Conservation (phyloP, 306 rosid genomes). For the Glycine soja region DNA sequence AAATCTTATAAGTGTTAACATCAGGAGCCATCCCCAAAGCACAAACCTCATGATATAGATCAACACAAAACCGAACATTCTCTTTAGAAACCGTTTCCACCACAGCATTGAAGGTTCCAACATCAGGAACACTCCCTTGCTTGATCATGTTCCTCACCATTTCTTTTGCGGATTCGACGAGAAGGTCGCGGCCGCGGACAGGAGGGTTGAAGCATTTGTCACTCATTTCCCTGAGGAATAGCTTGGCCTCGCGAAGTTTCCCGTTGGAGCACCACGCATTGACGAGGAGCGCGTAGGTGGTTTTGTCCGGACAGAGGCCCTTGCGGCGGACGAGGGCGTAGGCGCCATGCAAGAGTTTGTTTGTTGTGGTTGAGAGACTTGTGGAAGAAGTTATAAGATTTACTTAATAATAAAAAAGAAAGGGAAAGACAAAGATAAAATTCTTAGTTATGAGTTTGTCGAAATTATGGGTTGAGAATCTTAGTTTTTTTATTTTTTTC, state of each 20-base stretch:
- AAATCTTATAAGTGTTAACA: slow-evolving; percentile 76
- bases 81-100: slow-evolving; percentile 59
- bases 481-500: too few species aligned
- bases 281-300: slow-evolving; percentile 70
- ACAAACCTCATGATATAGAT: slow-evolving; percentile 62
- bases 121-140: slow-evolving; percentile 69
- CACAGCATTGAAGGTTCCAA: slow-evolving; percentile 72
- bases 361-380: slow-evolving; percentile 70
- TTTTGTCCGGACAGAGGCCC: slow-evolving; percentile 76
- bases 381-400: too few species aligned
- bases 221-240: slow-evolving; percentile 81
- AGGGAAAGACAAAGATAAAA: too few species aligned
- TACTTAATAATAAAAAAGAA: too few species aligned
- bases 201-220: slow-evolving; percentile 83
- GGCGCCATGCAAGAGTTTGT: slow-evolving; percentile 84
- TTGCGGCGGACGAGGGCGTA: slow-evolving; percentile 79
- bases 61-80: slow-evolving; percentile 74
- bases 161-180: slow-evolving; percentile 78
- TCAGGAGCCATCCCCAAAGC: slow-evolving; percentile 71
- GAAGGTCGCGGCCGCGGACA: slow-evolving; percentile 84
- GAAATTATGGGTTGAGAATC: too few species aligned
- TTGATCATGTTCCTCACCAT: slow-evolving; percentile 80
- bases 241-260: slow-evolving; percentile 78
- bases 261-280: slow-evolving; percentile 91
- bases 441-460: too few species aligned